Evolutionary conservation across 2,329 filamentous ascomycete genomes (phyloP), one percentile per base, ranked within the genome.

Genomic region (Plectosphaerella plurivora): DNA sequence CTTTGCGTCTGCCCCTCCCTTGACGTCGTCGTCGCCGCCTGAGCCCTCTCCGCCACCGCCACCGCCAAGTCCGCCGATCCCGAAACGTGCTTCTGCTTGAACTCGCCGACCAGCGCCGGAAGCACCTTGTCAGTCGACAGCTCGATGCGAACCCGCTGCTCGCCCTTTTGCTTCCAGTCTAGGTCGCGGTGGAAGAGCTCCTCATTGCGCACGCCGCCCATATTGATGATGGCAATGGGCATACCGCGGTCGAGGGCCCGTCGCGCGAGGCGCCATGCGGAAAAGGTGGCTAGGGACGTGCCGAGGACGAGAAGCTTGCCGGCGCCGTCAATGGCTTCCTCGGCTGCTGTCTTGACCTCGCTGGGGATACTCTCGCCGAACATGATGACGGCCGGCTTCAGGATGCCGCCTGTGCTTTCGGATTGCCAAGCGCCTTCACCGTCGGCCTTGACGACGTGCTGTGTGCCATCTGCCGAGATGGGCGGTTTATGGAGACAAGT

Each of bases 311-410:
- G 74, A 36, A 97, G 70, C 54, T 83, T 82, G 6, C 84, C 84
- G 1, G 91, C 88, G 25, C 79, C 78, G 62, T 97, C 89, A 48
- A 97, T 83, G 12, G 88, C 88, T 25, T 83, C 73, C 64, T 97
- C 92, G 2, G 92, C 93, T 0, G 84, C 84, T 2, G 73, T 68
- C 67, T 95, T 97, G 36, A 92, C 85, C 1, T 71, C 63, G 1
- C 72, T 68, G 0, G 82, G 75, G 48, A 97, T 96, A 54, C 84
- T 92, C 70, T 97, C 94, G 15, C 94, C 94, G 67, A 97, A 97
- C 91, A 97, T 97, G 61, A 92, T 86, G 2, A 99, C 92, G 1
- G 89, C 89, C 4, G 94, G 94, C 65, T 97, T 97, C 51, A 99
- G 68, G 37, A 97, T 83, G 2, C 93, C 94, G 0, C 84, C 89